phyloP scores from a whole-genome alignment of 1,139 yeast species.

The Eremothecium sinecaudum region DNA sequence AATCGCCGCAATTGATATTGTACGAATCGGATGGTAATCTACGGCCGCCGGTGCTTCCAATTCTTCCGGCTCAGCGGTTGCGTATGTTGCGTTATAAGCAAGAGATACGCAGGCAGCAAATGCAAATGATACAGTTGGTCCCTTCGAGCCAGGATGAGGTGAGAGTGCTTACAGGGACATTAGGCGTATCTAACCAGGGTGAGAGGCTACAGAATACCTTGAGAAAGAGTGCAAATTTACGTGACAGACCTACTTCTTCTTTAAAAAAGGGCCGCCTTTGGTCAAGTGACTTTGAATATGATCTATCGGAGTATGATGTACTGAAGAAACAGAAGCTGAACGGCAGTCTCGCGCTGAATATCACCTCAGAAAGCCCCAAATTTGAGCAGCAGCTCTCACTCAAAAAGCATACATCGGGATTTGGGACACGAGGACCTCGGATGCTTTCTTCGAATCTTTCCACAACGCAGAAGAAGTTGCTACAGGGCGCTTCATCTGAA shows the following conservation, averaged over 20 bases:
- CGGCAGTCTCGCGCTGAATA: constrained; percentile 5
- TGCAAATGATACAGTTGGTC: constrained; percentile 5
- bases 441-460: constrained; percentile 4
- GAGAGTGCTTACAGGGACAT: neutral
- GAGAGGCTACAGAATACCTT: neutral
- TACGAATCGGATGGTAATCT: constrained; percentile 11
- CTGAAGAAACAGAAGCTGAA: constrained; percentile 10
- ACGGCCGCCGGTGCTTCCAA: constrained; percentile 28
- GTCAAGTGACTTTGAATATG: constrained; percentile 27
- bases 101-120: constrained; percentile 11
- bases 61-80: constrained; percentile 27
- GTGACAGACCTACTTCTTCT: neutral
- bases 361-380: constrained; percentile 9
- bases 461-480: constrained; percentile 2
- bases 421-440: neutral
- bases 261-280: constrained; percentile 19
- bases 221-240: neutral
- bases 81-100: constrained; percentile 24
- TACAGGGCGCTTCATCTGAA: constrained; percentile 4
- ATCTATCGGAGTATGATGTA: constrained; percentile 19
- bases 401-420: neutral
- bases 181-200: neutral
- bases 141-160: constrained; percentile 1
- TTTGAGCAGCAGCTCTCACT: constrained; percentile 6
- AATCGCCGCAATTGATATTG: constrained; percentile 9